phyloP scores from a whole-genome alignment of 768 basidiomycete genomes.

The Mycena leptocephala region DNA sequence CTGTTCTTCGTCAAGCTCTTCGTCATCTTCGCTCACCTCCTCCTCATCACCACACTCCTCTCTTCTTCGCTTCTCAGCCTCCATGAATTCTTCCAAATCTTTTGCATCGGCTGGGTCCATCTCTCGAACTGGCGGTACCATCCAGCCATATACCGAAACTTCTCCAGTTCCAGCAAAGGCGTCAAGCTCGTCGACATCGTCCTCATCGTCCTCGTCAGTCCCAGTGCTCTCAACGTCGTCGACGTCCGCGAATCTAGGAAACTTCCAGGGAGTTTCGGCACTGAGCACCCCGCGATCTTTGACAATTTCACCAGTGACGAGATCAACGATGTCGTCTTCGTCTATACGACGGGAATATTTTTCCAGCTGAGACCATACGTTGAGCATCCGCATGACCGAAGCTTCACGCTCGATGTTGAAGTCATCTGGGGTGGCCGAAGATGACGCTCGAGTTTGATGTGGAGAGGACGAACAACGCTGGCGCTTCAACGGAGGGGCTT shows the following conservation, averaged over 20 bases:
- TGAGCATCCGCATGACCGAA: conserved; percentile 69
- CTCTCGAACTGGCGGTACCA: conserved; percentile 61
- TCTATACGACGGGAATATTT: conserved; percentile 78
- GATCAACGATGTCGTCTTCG: conserved; percentile 87
- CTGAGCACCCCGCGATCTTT: conserved; percentile 81
- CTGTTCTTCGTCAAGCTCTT: not conserved
- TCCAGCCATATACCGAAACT: conserved; percentile 45
- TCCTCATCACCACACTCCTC: conserved; percentile 65
- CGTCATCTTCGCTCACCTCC: conserved; percentile 52
- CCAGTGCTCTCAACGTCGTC: conserved; percentile 43
- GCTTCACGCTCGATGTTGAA: conserved; percentile 71
- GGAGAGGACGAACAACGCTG: conserved; percentile 64
- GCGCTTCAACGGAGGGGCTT: conserved; percentile 64
- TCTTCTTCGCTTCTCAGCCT: conserved; percentile 71
- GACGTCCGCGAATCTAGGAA: conserved; percentile 67
- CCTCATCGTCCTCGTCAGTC: conserved; percentile 56
- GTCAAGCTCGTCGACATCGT: conserved; percentile 76
- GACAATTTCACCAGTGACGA: conserved; percentile 72
- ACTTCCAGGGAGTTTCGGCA: conserved; percentile 54
- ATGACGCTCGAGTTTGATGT: conserved; percentile 52
- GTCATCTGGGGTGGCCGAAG: conserved; percentile 60
- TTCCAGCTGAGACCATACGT: conserved; percentile 78
- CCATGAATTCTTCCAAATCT: conserved; percentile 77
- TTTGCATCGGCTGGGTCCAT: conserved; percentile 69
- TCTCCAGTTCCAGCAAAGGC: conserved; percentile 54